Evolutionary conservation across 2,329 filamentous ascomycete species (phyloP).

Genomic region (Colletotrichum brevisporum): DNA sequence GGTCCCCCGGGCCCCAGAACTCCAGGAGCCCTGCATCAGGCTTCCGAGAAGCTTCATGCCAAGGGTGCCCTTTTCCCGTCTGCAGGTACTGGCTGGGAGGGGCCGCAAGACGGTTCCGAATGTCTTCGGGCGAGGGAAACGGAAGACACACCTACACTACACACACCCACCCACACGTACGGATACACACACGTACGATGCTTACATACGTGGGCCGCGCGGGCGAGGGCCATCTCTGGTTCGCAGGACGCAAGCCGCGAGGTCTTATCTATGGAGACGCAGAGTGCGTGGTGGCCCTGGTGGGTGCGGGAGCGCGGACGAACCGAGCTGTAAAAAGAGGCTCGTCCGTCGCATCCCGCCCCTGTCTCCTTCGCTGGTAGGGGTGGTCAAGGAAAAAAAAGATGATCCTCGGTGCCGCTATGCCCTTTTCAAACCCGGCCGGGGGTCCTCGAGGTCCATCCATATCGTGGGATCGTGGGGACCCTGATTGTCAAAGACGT

Average conservation of each 20-base stretch:
- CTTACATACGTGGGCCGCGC: neutral
- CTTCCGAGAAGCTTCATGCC: slow-evolving; percentile 8
- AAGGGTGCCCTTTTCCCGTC: slow-evolving; percentile 3
- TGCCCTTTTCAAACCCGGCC: slow-evolving; percentile 20
- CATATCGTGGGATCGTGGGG: slow-evolving; percentile 32
- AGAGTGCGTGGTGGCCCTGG: no score
- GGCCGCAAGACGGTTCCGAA: slow-evolving; percentile 10
- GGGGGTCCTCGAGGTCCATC: slow-evolving; percentile 24
- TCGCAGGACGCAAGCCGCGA: neutral
- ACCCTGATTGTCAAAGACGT: slow-evolving; percentile 27
- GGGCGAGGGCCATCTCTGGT: slow-evolving; percentile 24
- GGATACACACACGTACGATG: no score
- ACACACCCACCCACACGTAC: no score
- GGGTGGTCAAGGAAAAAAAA: neutral
- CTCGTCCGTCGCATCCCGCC: slow-evolving; percentile 5
- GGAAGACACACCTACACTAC: no score
- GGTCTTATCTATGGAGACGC: slow-evolving; percentile 37
- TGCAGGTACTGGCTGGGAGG: slow-evolving; percentile 20
- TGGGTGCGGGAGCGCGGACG: slow-evolving; percentile 26
- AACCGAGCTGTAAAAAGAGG: slow-evolving; percentile 26
- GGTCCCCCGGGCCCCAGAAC: slow-evolving; percentile 1
- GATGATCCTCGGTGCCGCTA: slow-evolving; percentile 29
- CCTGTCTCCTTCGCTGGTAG: slow-evolving; percentile 14
- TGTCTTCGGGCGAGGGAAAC: slow-evolving; percentile 16
- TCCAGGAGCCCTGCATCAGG: slow-evolving; percentile 12